Percentiles rank a stretch among this genome's conserved stretches.
Conservation (phyloP, 148 eudicot genomes). For the Pouteria glomerata region DNA sequence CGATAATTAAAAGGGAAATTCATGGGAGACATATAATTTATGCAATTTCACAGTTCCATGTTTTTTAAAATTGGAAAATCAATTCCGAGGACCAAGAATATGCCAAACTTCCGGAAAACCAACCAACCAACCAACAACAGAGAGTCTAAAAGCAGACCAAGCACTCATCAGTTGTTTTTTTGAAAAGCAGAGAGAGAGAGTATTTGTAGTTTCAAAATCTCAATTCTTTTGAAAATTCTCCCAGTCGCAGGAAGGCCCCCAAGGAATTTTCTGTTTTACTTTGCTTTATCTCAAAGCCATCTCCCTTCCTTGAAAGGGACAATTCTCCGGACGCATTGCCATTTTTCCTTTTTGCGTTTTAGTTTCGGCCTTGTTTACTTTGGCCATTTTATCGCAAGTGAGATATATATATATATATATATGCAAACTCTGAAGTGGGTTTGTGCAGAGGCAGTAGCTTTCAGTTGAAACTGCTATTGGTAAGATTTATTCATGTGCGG, state of each 20-base stretch:
- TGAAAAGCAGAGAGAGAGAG: no score
- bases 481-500: background rate
- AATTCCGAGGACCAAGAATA: no score
- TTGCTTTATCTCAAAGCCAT: conserved; percentile 34
- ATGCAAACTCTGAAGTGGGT: conserved; percentile 1
- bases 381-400: background rate
- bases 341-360: background rate
- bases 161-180: no score
- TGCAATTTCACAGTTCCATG: no score
- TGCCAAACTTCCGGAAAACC: no score
- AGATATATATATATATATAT: background rate
- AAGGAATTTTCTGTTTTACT: conserved; percentile 2
- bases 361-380: background rate
- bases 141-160: no score
- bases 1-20: no score
- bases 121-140: no score
- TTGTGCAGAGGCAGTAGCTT: background rate
- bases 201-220: no score
- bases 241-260: conserved; percentile 1
- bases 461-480: background rate
- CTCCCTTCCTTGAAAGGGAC: background rate
- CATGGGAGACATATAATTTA: no score
- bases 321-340: background rate
- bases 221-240: conserved; percentile 9
- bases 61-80: no score